Evolutionary conservation across 139 green algal genomes (phyloP).

Genomic region (Diplosphaera chodatii): DNA sequence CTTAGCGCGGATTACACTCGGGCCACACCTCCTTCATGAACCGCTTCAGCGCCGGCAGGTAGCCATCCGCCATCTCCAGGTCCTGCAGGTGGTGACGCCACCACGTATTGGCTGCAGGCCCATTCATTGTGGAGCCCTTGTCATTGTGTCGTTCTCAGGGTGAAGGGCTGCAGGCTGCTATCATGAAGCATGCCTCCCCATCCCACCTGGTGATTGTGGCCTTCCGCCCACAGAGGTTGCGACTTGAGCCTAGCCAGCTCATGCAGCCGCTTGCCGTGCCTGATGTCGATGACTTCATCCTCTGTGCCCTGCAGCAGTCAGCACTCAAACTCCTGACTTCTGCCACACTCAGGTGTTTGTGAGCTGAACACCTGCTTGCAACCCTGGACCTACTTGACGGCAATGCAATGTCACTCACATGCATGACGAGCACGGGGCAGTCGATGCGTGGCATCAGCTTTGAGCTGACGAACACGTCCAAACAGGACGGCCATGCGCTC

Average conservation of each 20-base stretch:
- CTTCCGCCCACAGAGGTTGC: constrained; percentile 65
- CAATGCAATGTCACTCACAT: constrained; percentile 55
- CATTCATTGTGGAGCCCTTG: too few species aligned
- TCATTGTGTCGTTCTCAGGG: too few species aligned
- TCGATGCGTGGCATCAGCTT: constrained; percentile 56
- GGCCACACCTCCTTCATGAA: neutral
- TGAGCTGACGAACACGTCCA: constrained; percentile 82
- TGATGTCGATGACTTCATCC: constrained; percentile 79
- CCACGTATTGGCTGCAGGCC: too few species aligned
- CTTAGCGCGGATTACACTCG: neutral
- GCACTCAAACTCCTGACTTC: too few species aligned
- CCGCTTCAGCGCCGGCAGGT: neutral
- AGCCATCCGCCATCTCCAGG: neutral
- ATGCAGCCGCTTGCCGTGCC: constrained; percentile 62
- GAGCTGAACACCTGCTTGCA: too few species aligned
- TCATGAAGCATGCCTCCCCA: too few species aligned
- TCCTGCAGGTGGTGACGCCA: neutral
- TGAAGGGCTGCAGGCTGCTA: too few species aligned
- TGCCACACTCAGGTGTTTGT: too few species aligned
- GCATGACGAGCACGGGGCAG: constrained; percentile 56
- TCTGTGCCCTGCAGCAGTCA: constrained; percentile 39
- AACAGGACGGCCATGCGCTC: constrained; percentile 59
- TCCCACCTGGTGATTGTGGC: constrained; percentile 51
- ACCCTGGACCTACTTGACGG: too few species aligned
- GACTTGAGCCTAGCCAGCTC: constrained; percentile 41